phyloP scores from a whole-genome alignment of 2,329 filamentous ascomycete species.

The Aspergillus fumigatus region DNA sequence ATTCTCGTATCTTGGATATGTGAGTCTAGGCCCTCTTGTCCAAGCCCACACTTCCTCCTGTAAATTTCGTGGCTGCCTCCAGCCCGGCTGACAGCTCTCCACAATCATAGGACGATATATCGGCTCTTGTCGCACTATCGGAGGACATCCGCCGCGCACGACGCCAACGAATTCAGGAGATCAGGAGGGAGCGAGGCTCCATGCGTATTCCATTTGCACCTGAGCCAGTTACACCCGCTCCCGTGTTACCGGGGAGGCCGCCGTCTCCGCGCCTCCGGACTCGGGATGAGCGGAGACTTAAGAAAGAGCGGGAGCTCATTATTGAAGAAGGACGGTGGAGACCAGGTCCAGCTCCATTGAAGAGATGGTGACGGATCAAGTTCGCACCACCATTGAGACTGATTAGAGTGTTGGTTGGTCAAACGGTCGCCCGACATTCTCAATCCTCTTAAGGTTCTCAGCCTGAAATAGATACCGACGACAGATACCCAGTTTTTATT shows the following conservation, averaged over 20 bases:
- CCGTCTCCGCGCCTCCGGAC: slow-evolving; percentile 16
- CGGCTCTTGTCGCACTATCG: slow-evolving; percentile 75
- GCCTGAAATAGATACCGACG: background rate
- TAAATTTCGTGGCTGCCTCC: background rate
- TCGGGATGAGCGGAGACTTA: slow-evolving; percentile 17
- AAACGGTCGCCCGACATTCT: background rate
- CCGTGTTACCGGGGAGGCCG: slow-evolving; percentile 14
- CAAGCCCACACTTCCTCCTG: background rate
- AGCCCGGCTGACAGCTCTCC: background rate
- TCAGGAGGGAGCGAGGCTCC: slow-evolving; percentile 45
- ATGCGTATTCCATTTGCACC: slow-evolving; percentile 17
- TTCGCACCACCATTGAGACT: background rate
- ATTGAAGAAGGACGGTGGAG: slow-evolving; percentile 16
- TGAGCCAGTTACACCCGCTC: slow-evolving; percentile 8
- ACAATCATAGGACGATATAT: slow-evolving; percentile 70
- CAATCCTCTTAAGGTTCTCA: background rate
- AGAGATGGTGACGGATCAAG: slow-evolving; percentile 9
- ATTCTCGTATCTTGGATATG: slow-evolving; percentile 82
- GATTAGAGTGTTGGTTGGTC: background rate
- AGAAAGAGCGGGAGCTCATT: slow-evolving; percentile 23
- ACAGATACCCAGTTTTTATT: background rate
- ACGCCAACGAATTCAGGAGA: slow-evolving; percentile 55
- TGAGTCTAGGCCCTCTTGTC: slow-evolving; percentile 48
- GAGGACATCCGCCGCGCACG: slow-evolving; percentile 71
- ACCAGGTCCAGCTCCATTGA: slow-evolving; percentile 2